Conservation (phyloP, 2,329 filamentous ascomycete species). For the Thielaviopsis euricoi region DNA sequence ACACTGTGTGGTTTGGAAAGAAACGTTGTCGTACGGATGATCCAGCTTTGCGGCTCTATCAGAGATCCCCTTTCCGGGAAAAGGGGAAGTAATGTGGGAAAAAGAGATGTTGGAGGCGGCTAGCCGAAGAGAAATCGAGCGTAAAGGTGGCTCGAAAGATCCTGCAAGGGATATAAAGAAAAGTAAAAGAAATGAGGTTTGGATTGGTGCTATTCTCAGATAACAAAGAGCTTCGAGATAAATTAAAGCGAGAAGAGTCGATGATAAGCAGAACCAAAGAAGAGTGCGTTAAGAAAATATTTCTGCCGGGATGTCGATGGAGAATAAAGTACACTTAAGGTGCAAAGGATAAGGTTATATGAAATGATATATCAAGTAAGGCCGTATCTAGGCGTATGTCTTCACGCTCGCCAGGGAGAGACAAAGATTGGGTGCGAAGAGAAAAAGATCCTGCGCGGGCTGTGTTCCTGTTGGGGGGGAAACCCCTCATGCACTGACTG, state of each 20-base stretch:
- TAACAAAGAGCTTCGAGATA: not conserved
- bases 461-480: conserved; percentile 9
- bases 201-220: not conserved
- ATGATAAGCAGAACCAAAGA: not conserved
- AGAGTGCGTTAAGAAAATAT: too few relatives aligned
- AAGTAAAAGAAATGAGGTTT: too few relatives aligned
- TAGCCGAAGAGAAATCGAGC: conserved; percentile 1
- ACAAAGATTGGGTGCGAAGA: conserved; percentile 3
- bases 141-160: not conserved
- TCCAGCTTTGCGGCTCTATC: conserved; percentile 8
- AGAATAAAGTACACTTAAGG: not conserved
- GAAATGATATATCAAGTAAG: too few relatives aligned
- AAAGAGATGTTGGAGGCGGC: conserved; percentile 2
- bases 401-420: not conserved
- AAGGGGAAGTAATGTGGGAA: conserved; percentile 5
- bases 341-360: too few relatives aligned
- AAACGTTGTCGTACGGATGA: conserved; percentile 3
- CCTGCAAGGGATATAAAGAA: conserved; percentile 4
- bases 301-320: not conserved
- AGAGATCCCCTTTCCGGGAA: conserved; percentile 8
- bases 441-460: conserved; percentile 7
- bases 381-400: not conserved
- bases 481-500: conserved; percentile 9
- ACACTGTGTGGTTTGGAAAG: conserved; percentile 7
- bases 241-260: not conserved